phyloP scores from a whole-genome alignment of 129 eudicot genomes.

The Heracleum sosnowskyi region DNA sequence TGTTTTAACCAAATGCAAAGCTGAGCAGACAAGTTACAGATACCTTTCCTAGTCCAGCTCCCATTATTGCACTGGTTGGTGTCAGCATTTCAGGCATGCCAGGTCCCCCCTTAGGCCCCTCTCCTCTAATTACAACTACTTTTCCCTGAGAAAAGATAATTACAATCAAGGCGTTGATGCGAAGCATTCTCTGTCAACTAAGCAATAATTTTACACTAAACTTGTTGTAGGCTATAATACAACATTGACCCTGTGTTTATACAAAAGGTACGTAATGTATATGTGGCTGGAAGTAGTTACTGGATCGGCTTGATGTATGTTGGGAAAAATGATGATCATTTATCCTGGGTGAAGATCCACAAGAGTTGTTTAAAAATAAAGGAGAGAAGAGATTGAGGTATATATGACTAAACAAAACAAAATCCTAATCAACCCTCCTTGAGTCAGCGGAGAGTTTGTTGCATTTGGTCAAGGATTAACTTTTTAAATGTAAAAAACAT shows the following conservation, averaged over 20 bases:
- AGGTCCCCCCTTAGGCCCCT: conserved; percentile 98
- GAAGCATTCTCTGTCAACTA: not conserved
- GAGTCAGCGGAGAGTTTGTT: not conserved
- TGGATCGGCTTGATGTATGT: not conserved
- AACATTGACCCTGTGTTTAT: not conserved
- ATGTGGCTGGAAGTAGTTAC: not conserved
- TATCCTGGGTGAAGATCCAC: not conserved
- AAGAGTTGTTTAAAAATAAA: not conserved
- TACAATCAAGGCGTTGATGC: not conserved
- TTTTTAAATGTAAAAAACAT: too few species aligned
- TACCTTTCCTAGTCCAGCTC: conserved; percentile 98
- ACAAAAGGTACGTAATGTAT: not conserved
- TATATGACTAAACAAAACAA: too few species aligned
- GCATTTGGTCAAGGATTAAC: not conserved
- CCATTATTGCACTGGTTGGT: conserved; percentile 98
- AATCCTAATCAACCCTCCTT: not conserved
- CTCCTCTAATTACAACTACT: conserved; percentile 97
- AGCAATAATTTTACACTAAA: not conserved
- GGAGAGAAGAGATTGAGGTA: not conserved
- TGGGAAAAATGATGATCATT: not conserved
- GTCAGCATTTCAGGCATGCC: conserved; percentile 99
- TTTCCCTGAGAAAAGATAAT: conserved; percentile 48
- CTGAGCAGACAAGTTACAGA: not conserved
- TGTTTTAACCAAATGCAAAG: not conserved
- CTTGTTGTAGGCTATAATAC: not conserved